Conservation (phyloP, 2,329 filamentous ascomycete genomes). For the Pseudogymnoascus sp. region DNA sequence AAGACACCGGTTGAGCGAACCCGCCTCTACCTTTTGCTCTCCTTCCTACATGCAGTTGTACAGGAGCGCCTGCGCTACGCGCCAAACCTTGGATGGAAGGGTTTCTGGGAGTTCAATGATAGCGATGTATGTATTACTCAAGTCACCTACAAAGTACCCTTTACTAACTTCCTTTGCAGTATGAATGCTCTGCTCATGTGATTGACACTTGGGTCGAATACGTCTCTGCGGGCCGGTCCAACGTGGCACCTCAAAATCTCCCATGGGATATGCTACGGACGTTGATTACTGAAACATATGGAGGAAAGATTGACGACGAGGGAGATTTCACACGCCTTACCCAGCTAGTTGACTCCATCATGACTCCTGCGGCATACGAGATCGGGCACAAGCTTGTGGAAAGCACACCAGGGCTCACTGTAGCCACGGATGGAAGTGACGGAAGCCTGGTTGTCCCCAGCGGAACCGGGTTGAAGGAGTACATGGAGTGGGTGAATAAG, state of each 20-base stretch:
- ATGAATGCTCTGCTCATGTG: constrained; percentile 94
- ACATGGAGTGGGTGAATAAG: constrained; percentile 82
- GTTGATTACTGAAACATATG: constrained; percentile 88
- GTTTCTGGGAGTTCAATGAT: constrained; percentile 99
- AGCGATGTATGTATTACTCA: constrained; percentile 70
- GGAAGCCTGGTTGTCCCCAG: constrained; percentile 65
- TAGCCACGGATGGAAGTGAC: constrained; percentile 34
- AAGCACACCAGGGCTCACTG: constrained; percentile 30
- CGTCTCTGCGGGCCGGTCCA: constrained; percentile 76
- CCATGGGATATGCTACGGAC: constrained; percentile 95
- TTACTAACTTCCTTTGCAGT: constrained; percentile 46
- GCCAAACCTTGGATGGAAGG: constrained; percentile 91
- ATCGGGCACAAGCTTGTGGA: constrained; percentile 85
- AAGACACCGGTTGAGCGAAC: constrained; percentile 87
- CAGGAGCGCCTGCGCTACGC: constrained; percentile 93
- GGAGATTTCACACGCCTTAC: constrained; percentile 70
- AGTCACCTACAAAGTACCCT: neutral
- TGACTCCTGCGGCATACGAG: constrained; percentile 86
- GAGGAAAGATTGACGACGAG: constrained; percentile 92
- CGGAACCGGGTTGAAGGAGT: constrained; percentile 76
- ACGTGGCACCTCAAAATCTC: constrained; percentile 86
- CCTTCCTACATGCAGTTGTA: constrained; percentile 90
- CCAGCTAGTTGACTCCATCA: constrained; percentile 64
- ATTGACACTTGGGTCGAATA: constrained; percentile 90
- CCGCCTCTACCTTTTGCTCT: constrained; percentile 81